phyloP scores from a whole-genome alignment of 345 rosid species.

The Clarkia xantiana region DNA sequence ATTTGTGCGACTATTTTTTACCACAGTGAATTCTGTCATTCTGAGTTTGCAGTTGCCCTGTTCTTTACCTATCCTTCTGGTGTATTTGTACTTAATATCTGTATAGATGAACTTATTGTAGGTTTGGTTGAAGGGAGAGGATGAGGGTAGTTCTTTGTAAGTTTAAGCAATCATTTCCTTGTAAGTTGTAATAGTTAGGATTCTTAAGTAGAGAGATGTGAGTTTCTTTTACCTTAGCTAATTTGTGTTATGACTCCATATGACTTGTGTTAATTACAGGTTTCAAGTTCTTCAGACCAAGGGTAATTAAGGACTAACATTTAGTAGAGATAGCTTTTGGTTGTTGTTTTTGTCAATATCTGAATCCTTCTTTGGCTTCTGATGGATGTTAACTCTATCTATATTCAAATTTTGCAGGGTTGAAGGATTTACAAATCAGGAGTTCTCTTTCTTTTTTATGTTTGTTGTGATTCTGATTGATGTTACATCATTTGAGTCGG shows the following conservation, averaged over 20 bases:
- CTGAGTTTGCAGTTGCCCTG: too few relatives aligned
- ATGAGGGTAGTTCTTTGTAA: not conserved
- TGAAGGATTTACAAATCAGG: constrained; percentile 34
- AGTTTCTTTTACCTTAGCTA: too few relatives aligned
- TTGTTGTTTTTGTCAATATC: constrained; percentile 1
- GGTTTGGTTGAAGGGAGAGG: not conserved
- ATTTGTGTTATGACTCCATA: too few relatives aligned
- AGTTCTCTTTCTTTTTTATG: constrained; percentile 29
- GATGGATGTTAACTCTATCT: constrained; percentile 20
- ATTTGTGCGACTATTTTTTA: not conserved
- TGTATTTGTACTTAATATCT: not conserved
- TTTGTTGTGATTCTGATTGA: constrained; percentile 11
- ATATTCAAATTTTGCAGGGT: constrained; percentile 59
- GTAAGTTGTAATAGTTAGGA: too few relatives aligned
- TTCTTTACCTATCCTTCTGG: not conserved
- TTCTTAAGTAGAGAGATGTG: too few relatives aligned
- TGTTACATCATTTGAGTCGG: constrained; percentile 7
- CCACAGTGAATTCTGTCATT: not conserved
- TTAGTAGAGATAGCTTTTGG: constrained; percentile 4
- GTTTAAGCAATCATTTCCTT: too few relatives aligned
- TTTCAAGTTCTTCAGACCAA: constrained; percentile 7
- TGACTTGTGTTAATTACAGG: constrained; percentile 12
- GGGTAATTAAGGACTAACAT: constrained; percentile 5
- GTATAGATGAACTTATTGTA: not conserved
- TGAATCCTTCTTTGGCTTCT: not conserved